These are phyloP conservation scores for Tieghemostelium lacteum DNA, from an alignment of 78 protist species.

Conservation along the genomic window DNA sequence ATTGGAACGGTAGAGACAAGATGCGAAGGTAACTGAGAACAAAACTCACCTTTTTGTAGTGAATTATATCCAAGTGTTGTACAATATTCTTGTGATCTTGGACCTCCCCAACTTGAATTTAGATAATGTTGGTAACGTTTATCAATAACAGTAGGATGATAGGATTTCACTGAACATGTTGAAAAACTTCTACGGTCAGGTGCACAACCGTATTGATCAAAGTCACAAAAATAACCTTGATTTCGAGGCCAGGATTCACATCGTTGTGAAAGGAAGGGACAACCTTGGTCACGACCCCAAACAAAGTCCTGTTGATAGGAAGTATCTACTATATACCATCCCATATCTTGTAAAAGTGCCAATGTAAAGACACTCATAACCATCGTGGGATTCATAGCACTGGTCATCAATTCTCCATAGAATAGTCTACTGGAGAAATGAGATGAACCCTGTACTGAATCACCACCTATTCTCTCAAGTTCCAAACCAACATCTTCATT, in stretches of 20 bases:
- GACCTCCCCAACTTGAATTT: slow-evolving; percentile 1
- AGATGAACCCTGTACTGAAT: not conserved
- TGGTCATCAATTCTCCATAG: slow-evolving; percentile 25
- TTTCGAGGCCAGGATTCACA: slow-evolving; percentile 6
- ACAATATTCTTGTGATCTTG: not conserved
- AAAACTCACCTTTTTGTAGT: not conserved
- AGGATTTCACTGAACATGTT: not conserved
- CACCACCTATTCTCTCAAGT: not conserved
- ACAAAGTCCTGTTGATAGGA: not conserved
- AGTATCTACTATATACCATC: slow-evolving; percentile 23
- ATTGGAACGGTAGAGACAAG: not conserved
- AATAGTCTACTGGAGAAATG: slow-evolving; percentile 6
- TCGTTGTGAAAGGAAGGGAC: not conserved
- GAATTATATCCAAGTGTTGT: not conserved
- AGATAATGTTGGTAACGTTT: slow-evolving; percentile 15
- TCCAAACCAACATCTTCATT: not conserved
- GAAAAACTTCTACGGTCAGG: slow-evolving; percentile 2
- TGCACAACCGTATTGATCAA: slow-evolving; percentile 1
- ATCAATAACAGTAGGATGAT: not conserved
- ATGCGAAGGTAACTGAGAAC: not conserved
- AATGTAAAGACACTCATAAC: not conserved
- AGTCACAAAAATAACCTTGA: slow-evolving; percentile 3
- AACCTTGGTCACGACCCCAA: slow-evolving; percentile 18
- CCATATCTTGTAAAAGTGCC: slow-evolving; percentile 38
- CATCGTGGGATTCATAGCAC: not conserved